These are phyloP conservation scores for Trypanosoma melophagium DNA, from an alignment of 208 protist genomes.

Conservation along the genomic window DNA sequence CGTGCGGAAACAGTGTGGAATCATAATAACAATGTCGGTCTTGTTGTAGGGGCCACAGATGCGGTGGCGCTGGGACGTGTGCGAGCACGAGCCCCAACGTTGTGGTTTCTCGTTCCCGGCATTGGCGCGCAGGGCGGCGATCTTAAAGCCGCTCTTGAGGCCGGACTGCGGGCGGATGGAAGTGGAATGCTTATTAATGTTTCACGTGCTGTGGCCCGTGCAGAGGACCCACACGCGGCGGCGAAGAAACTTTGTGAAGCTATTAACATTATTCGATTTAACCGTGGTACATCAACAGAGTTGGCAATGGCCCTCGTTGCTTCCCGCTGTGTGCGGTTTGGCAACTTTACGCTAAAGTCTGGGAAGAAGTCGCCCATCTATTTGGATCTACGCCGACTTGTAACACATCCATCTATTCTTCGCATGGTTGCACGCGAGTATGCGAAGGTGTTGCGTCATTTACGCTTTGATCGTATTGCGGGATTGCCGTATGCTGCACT, in stretches of 20 bases:
- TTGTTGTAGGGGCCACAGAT: constrained; percentile 87
- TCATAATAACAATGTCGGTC: constrained; percentile 74
- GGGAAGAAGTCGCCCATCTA: constrained; percentile 95
- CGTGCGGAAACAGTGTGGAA: constrained; percentile 74
- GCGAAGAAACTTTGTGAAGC: constrained; percentile 74
- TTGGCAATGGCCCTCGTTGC: constrained; percentile 74
- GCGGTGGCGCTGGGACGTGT: constrained; percentile 72
- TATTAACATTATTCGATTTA: constrained; percentile 70
- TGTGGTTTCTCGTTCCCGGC: constrained; percentile 89
- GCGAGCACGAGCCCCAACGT: constrained; percentile 66
- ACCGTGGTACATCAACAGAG: constrained; percentile 39
- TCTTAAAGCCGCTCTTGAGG: constrained; percentile 67
- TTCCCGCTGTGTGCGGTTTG: constrained; percentile 91
- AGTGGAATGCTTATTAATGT: constrained; percentile 87
- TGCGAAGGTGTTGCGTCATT: constrained; percentile 57
- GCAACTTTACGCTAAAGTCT: constrained; percentile 95
- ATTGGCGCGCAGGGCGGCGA: constrained; percentile 84
- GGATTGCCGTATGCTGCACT: constrained; percentile 96
- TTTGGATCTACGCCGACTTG: constrained; percentile 93
- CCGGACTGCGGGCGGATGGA: constrained; percentile 73
- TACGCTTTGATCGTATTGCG: constrained; percentile 78
- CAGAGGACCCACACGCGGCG: constrained; percentile 62
- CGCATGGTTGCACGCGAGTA: constrained; percentile 78
- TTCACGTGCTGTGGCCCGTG: constrained; percentile 71
- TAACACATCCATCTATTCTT: constrained; percentile 86